phyloP scores from a whole-genome alignment of 2,329 filamentous ascomycete species.

The Trichoderma lentiforme region DNA sequence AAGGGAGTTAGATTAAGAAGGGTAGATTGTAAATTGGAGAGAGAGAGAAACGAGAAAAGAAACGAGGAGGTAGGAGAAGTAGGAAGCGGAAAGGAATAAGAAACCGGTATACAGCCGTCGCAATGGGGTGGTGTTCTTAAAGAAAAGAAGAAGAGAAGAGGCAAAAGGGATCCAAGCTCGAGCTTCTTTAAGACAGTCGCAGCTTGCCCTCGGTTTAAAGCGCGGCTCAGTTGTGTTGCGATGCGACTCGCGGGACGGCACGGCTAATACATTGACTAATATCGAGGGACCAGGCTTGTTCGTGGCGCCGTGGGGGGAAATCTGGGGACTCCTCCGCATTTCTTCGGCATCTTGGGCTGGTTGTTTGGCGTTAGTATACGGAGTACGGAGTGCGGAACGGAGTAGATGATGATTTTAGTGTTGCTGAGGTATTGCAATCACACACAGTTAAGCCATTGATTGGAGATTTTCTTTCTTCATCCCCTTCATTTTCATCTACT shows the following conservation, averaged over 20 bases:
- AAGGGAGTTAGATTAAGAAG: background rate
- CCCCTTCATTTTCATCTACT: background rate
- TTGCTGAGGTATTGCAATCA: too few relatives aligned
- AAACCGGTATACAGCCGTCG: background rate
- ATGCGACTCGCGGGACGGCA: conserved; percentile 11
- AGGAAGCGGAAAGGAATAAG: background rate
- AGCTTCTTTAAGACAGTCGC: background rate
- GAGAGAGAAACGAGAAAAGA: background rate
- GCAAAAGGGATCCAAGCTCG: background rate
- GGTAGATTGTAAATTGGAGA: background rate
- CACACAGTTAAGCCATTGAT: background rate
- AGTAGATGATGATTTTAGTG: background rate
- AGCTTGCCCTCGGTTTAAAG: conserved; percentile 10
- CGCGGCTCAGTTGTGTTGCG: background rate
- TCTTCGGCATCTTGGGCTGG: background rate
- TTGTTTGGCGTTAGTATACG: background rate
- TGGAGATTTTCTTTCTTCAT: background rate
- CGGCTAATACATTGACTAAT: background rate
- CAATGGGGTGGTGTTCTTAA: background rate
- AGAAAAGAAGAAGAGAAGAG: background rate
- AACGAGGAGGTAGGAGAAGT: background rate
- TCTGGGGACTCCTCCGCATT: conserved; percentile 16
- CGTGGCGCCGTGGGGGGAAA: background rate
- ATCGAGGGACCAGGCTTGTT: background rate
- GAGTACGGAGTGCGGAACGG: background rate